Evolutionary conservation across 495 filamentous ascomycete species (phyloP).

Genomic region (Neurospora tetrasperma): DNA sequence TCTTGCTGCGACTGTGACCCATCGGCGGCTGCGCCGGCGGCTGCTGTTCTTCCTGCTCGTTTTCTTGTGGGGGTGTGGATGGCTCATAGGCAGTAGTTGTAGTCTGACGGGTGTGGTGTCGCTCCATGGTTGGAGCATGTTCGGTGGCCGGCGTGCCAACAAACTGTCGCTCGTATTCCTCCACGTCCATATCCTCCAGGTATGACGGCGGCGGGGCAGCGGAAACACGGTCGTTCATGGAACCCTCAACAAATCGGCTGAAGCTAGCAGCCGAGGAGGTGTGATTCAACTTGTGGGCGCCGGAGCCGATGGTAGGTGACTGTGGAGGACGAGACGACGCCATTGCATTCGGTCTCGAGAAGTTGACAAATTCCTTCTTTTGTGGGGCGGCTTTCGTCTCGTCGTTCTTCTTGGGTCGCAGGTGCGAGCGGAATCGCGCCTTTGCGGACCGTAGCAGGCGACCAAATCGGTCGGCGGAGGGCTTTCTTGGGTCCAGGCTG

Average conservation of each 20-base stretch:
- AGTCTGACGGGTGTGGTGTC: not conserved
- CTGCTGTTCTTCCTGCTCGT: not conserved
- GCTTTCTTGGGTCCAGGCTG: not conserved
- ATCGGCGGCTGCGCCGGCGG: not conserved
- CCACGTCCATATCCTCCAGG: slow-evolving; percentile 38
- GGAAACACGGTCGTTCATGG: slow-evolving; percentile 66
- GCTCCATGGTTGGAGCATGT: not conserved
- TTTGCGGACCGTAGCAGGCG: not conserved
- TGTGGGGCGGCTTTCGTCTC: not conserved
- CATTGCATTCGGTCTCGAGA: not conserved
- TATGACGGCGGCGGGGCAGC: slow-evolving; percentile 56
- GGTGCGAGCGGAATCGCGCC: not conserved
- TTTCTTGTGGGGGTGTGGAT: not conserved
- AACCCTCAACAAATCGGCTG: slow-evolving; percentile 57
- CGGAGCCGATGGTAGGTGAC: not conserved
- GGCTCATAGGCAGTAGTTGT: slow-evolving; percentile 2
- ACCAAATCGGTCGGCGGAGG: not conserved
- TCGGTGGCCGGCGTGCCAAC: slow-evolving; percentile 7
- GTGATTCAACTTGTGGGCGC: not conserved
- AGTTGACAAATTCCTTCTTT: not conserved
- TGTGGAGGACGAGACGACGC: not conserved
- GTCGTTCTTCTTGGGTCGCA: not conserved
- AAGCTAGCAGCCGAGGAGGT: slow-evolving; percentile 2
- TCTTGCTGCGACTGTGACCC: slow-evolving; percentile 1
- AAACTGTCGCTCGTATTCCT: slow-evolving; percentile 29